A percentile compares a stretch with the other conserved stretches of the same genome.
Evolutionary conservation across 768 basidiomycete species (phyloP).

Genomic region (Floccularia luteovirens): DNA sequence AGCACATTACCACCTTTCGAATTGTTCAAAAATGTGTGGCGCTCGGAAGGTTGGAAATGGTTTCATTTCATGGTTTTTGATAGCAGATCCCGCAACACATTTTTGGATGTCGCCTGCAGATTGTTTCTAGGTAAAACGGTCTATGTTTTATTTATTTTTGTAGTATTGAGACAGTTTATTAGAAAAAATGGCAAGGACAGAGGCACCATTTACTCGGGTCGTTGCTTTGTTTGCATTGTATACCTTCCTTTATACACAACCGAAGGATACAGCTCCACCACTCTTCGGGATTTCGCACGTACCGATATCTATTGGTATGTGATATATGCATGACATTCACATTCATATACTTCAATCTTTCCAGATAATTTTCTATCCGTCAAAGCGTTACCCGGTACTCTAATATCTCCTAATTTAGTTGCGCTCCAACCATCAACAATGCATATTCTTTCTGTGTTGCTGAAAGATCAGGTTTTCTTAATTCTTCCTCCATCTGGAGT

Average conservation of each 20-base stretch:
- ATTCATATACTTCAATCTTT: conserved; percentile 3
- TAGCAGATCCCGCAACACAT: conserved; percentile 51
- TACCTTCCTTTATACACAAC: conserved; percentile 64
- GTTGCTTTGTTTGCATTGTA: conserved; percentile 66
- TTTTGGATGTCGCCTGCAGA: conserved; percentile 50
- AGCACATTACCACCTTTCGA: conserved; percentile 43
- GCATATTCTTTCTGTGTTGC: conserved; percentile 40
- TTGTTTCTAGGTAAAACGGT: conserved; percentile 55
- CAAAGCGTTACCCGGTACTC: conserved; percentile 33
- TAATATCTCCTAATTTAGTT: conserved; percentile 30
- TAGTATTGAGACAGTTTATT: neutral
- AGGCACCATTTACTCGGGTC: conserved; percentile 46
- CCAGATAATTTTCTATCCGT: conserved; percentile 54
- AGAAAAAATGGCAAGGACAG: conserved; percentile 49
- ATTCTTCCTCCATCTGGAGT: conserved; percentile 48
- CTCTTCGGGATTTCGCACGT: conserved; percentile 47
- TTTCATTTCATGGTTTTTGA: conserved; percentile 73
- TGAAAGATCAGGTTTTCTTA: conserved; percentile 45
- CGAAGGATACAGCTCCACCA: conserved; percentile 40
- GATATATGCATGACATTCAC: neutral
- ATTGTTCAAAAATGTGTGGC: conserved; percentile 69
- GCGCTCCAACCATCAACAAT: conserved; percentile 44
- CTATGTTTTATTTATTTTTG: neutral
- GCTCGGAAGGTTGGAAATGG: conserved; percentile 62
- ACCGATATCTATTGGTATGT: conserved; percentile 53